Conservation (phyloP, 768 basidiomycete species). For the Vararia minispora region DNA sequence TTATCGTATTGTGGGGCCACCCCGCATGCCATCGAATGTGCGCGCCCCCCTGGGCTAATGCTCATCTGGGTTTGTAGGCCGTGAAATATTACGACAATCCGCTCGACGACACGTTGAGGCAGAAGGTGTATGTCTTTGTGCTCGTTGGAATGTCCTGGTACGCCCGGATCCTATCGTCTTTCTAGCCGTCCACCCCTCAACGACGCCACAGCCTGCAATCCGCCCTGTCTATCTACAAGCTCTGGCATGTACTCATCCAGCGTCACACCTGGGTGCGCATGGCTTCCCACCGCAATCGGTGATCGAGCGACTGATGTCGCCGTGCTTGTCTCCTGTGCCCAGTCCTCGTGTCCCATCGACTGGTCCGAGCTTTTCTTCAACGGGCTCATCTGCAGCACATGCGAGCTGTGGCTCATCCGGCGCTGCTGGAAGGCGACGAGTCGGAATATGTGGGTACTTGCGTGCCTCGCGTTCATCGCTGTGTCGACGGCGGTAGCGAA, state of each 20-base stretch:
- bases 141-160: constrained; percentile 33
- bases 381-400: constrained; percentile 33
- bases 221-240: constrained; percentile 17
- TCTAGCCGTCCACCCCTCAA: not conserved
- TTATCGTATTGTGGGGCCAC: too few species aligned
- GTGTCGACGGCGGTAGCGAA: constrained; percentile 27
- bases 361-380: constrained; percentile 39
- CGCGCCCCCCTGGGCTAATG: too few species aligned
- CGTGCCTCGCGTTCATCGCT: constrained; percentile 24
- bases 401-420: constrained; percentile 37
- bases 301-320: too few species aligned
- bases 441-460: constrained; percentile 25
- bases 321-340: not conserved
- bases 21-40: too few species aligned
- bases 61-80: constrained; percentile 9
- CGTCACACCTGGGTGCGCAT: constrained; percentile 14
- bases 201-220: constrained; percentile 16
- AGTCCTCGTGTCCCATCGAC: constrained; percentile 27
- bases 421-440: constrained; percentile 43
- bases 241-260: constrained; percentile 17
- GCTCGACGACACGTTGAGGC: constrained; percentile 31
- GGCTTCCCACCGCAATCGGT: not conserved
- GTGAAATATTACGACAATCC: constrained; percentile 27
- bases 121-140: constrained; percentile 29
- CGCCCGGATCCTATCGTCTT: constrained; percentile 10